phyloP scores from a whole-genome alignment of 345 rosid species.

The Camelina laxa region DNA sequence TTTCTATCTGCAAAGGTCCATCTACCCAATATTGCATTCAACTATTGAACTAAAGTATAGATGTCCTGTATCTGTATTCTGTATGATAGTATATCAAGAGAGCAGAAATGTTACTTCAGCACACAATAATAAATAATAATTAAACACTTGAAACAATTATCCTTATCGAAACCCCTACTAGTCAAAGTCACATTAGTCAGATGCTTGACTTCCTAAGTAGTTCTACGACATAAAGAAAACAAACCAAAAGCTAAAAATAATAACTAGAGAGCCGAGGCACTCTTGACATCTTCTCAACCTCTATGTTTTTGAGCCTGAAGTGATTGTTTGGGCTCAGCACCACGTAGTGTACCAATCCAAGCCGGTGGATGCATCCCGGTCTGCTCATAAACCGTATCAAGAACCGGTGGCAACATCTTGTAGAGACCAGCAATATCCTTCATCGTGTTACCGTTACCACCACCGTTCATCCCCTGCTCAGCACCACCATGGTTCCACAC shows the following conservation, averaged over 20 bases:
- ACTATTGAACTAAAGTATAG: not conserved
- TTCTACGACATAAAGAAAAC: not conserved
- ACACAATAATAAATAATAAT: not conserved
- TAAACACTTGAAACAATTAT: too few relatives aligned
- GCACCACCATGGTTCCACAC: conserved; percentile 61
- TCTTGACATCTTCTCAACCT: conserved; percentile 23
- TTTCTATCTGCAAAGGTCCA: not conserved
- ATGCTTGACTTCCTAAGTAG: not conserved
- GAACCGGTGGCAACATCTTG: conserved; percentile 71
- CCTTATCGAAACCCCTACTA: not conserved
- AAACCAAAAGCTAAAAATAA: not conserved
- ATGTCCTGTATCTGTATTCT: too few relatives aligned
- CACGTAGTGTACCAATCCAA: conserved; percentile 58
- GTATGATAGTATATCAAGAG: too few relatives aligned
- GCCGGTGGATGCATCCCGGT: conserved; percentile 83
- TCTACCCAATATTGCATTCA: not conserved
- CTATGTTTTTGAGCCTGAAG: conserved; percentile 22
- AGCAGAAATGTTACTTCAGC: not conserved
- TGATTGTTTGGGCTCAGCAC: conserved; percentile 31
- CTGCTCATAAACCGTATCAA: conserved; percentile 78
- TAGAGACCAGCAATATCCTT: conserved; percentile 74
- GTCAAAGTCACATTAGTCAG: conserved; percentile 19
- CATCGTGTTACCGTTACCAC: conserved; percentile 43
- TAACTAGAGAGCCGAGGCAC: not conserved
- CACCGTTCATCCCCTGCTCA: conserved; percentile 34